These are phyloP conservation scores for Dactylellina sp. DNA, from an alignment of 2,329 filamentous ascomycete genomes.

Conservation along the genomic window DNA sequence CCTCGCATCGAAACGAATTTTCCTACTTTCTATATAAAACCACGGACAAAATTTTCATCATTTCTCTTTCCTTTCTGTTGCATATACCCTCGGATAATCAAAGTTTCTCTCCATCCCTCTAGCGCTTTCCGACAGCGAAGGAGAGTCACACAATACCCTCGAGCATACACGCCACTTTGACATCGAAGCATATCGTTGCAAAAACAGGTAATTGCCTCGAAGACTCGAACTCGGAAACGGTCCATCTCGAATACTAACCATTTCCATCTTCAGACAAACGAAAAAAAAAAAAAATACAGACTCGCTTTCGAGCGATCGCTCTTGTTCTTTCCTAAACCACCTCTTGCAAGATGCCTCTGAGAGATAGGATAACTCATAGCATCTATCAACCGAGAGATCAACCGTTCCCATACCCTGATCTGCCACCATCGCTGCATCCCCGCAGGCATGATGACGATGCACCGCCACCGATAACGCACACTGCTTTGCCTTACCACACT, in stretches of 20 bases:
- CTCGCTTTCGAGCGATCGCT: constrained; percentile 29
- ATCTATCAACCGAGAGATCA: constrained; percentile 48
- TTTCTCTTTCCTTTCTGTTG: constrained; percentile 19
- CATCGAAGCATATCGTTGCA: constrained; percentile 35
- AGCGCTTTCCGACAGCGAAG: constrained; percentile 32
- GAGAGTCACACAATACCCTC: constrained; percentile 15
- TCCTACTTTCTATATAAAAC: constrained; percentile 12
- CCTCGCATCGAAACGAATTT: constrained; percentile 41
- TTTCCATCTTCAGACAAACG: background rate
- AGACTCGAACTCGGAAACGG: constrained; percentile 35
- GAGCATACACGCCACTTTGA: constrained; percentile 8
- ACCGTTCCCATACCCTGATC: constrained; percentile 43
- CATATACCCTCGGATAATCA: constrained; percentile 16
- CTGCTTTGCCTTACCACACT: constrained; percentile 72
- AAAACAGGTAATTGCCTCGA: constrained; percentile 51
- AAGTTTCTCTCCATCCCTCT: constrained; percentile 25
- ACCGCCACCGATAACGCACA: constrained; percentile 19
- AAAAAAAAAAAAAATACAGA: constrained; percentile 8
- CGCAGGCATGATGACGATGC: constrained; percentile 24
- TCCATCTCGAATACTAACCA: constrained; percentile 28
- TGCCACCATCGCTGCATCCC: constrained; percentile 42
- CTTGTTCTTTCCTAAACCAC: constrained; percentile 19
- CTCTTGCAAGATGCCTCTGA: constrained; percentile 40
- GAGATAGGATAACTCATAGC: constrained; percentile 52
- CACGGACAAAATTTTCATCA: constrained; percentile 34